phyloP scores from a whole-genome alignment of 305 asterid species.

The Striga hermonthica region DNA sequence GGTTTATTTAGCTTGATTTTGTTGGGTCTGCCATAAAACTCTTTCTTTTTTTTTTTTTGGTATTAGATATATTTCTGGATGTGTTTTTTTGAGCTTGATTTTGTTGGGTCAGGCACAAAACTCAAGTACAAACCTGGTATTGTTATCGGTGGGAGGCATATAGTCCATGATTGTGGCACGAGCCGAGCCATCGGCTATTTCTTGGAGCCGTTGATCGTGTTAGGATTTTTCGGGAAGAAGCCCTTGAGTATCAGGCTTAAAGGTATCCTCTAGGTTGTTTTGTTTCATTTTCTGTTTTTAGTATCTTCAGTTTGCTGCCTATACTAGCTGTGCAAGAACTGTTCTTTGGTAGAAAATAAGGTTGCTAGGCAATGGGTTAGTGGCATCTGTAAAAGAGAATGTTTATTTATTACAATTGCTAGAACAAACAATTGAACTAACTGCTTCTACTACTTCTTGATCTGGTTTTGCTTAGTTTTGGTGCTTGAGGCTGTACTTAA shows the following conservation, averaged over 20 bases:
- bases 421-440: not conserved
- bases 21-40: no score
- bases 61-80: not conserved
- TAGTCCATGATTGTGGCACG: conserved; percentile 69
- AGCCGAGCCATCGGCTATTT: conserved; percentile 74
- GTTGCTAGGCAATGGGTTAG: conserved; percentile 11
- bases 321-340: not conserved
- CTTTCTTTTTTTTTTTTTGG: not conserved
- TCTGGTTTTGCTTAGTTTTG: not conserved
- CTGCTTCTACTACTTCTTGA: not conserved
- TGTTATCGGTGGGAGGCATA: conserved; percentile 79
- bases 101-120: conserved; percentile 57
- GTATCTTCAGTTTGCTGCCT: not conserved
- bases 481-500: not conserved
- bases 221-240: conserved; percentile 83
- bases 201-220: conserved; percentile 76
- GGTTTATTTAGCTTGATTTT: no score
- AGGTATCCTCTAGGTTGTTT: conserved; percentile 2
- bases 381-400: not conserved
- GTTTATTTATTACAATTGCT: not conserved
- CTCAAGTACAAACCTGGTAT: conserved; percentile 86
- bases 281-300: not conserved
- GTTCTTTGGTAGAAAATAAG: conserved; percentile 3
- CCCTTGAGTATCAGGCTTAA: conserved; percentile 62
- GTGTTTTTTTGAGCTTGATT: conserved; percentile 4